phyloP scores from a whole-genome alignment of 2,329 filamentous ascomycete genomes.

The Thermothelomyces thermophilus region DNA sequence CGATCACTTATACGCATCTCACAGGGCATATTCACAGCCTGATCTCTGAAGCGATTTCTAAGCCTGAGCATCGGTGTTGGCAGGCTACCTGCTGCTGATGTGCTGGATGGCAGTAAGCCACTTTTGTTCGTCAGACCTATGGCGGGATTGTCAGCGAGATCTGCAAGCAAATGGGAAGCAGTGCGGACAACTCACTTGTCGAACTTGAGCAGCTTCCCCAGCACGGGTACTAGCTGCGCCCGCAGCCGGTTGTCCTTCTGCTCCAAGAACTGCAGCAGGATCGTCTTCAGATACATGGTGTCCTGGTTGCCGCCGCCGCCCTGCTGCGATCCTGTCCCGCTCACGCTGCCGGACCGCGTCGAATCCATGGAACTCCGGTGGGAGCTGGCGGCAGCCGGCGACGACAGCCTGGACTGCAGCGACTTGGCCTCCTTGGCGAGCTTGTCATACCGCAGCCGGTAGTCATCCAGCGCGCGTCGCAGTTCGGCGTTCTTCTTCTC shows the following conservation, averaged over 20 bases:
- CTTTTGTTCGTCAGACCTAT: constrained; percentile 67
- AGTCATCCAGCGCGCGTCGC: constrained; percentile 69
- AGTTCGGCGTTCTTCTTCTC: constrained; percentile 77
- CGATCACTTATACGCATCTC: background rate
- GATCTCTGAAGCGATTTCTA: background rate
- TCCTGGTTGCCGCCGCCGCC: constrained; percentile 34
- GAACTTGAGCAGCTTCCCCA: constrained; percentile 70
- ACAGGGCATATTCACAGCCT: background rate
- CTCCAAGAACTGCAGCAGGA: constrained; percentile 74
- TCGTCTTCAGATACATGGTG: constrained; percentile 69
- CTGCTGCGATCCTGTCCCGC: constrained; percentile 18
- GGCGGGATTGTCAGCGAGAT: constrained; percentile 18
- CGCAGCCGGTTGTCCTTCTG: constrained; percentile 72
- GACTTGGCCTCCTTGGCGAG: constrained; percentile 59
- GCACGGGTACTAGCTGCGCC: constrained; percentile 67
- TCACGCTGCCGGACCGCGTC: constrained; percentile 31
- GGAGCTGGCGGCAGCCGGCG: constrained; percentile 29
- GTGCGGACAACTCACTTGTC: constrained; percentile 60
- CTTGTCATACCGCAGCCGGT: constrained; percentile 70
- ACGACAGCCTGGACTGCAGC: constrained; percentile 41
- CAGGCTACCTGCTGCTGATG: constrained; percentile 32
- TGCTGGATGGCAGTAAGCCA: constrained; percentile 71
- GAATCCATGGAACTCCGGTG: constrained; percentile 42
- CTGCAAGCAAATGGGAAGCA: background rate
- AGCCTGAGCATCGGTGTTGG: no score